phyloP scores from a whole-genome alignment of 305 asterid species.

The Fraxinus nigra region DNA sequence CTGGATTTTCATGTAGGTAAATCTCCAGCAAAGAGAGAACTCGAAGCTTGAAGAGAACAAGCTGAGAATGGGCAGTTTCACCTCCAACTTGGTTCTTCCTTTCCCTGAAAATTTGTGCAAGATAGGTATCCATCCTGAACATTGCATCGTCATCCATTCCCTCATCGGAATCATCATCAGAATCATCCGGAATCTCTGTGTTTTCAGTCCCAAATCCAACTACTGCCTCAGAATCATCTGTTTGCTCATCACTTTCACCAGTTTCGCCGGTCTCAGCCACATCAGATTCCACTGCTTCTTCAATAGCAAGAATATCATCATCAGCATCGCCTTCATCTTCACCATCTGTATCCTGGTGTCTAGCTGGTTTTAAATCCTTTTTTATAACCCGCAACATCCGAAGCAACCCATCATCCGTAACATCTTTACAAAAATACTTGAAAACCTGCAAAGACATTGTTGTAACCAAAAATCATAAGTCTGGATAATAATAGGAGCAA shows the following conservation, averaged over 20 bases:
- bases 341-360: constrained; percentile 61
- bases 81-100: constrained; percentile 81
- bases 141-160: constrained; percentile 96
- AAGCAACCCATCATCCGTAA: constrained; percentile 78
- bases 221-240: constrained; percentile 75
- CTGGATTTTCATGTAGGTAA: constrained; percentile 92
- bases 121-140: constrained; percentile 80
- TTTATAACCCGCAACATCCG: constrained; percentile 86
- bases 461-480: not conserved
- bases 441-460: constrained; percentile 56
- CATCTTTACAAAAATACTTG: constrained; percentile 62
- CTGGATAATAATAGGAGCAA: constrained; percentile 2
- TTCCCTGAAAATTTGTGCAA: constrained; percentile 66
- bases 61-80: constrained; percentile 97
- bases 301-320: constrained; percentile 77
- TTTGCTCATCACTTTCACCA: constrained; percentile 70
- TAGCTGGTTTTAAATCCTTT: constrained; percentile 86
- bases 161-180: constrained; percentile 86
- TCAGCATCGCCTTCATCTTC: constrained; percentile 63
- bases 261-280: constrained; percentile 85
- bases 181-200: constrained; percentile 58
- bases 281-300: constrained; percentile 83
- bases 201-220: constrained; percentile 39
- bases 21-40: constrained; percentile 93
- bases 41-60: constrained; percentile 89